Percentiles rank a stretch among this genome's conserved stretches.
These are phyloP conservation scores for Dillenia turbinata DNA, from an alignment of 164 flowering plant species.

Conservation along the genomic window DNA sequence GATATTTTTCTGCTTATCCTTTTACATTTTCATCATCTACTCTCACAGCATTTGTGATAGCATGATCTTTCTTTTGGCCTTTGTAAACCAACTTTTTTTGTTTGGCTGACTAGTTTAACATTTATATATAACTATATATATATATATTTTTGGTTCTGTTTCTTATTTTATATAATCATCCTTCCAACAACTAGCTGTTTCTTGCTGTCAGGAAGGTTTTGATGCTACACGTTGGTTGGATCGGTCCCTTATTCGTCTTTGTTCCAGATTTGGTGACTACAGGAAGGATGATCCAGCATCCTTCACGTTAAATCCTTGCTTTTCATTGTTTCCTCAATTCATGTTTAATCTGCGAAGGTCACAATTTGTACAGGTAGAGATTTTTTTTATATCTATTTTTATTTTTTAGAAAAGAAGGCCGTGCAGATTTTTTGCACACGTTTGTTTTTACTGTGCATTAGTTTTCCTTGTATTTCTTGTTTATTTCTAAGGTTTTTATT, in stretches of 20 bases:
- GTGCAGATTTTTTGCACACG: too few species aligned
- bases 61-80: too few species aligned
- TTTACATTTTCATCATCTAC: too few species aligned
- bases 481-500: background rate
- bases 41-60: too few species aligned
- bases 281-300: conserved; percentile 93
- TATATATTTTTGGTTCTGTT: too few species aligned
- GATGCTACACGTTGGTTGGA: conserved; percentile 98
- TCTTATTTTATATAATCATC: background rate
- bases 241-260: conserved; percentile 79
- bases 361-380: conserved; percentile 88
- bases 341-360: conserved; percentile 93
- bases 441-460: background rate
- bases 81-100: too few species aligned
- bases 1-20: too few species aligned
- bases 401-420: background rate
- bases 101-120: too few species aligned
- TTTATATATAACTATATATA: too few species aligned
- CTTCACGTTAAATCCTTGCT: conserved; percentile 74
- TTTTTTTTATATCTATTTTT: background rate
- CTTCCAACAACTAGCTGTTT: conserved; percentile 1
- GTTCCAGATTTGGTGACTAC: conserved; percentile 95
- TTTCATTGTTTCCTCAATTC: conserved; percentile 93
- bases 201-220: conserved; percentile 69
- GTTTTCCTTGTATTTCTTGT: conserved; percentile 2